Conservation (phyloP, 805 yeast genomes). For the Cyberlindnera xylosilytica region DNA sequence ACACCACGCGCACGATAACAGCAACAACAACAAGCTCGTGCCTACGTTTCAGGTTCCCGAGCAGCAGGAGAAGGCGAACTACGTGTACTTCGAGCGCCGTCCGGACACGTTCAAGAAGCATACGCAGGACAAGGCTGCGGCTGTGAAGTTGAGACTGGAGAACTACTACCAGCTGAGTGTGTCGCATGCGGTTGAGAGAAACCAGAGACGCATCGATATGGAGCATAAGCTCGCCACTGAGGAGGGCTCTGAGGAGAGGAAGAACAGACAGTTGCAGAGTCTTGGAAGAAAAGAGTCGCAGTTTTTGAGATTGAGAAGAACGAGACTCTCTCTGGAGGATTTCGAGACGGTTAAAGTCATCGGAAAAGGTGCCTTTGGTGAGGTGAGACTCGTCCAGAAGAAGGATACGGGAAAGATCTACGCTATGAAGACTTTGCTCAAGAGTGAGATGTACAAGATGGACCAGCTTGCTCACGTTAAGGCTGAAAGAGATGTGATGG, state of each 20-base stretch:
- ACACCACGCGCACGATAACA: slow-evolving; percentile 6
- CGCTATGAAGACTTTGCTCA: slow-evolving; percentile 88
- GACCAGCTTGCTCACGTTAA: slow-evolving; percentile 95
- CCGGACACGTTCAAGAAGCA: slow-evolving; percentile 29
- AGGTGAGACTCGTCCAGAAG: slow-evolving; percentile 91
- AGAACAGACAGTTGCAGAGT: slow-evolving; percentile 70
- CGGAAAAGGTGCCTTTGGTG: slow-evolving; percentile 99
- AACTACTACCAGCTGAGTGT: slow-evolving; percentile 92
- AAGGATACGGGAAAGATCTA: slow-evolving; percentile 93
- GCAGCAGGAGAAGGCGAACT: slow-evolving; percentile 14
- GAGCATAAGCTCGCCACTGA: slow-evolving; percentile 76
- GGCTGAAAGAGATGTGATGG: slow-evolving; percentile 94
- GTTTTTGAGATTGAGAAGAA: slow-evolving; percentile 79
- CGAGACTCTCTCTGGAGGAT: slow-evolving; percentile 89
- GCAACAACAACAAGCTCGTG: slow-evolving; percentile 5
- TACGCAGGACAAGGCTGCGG: slow-evolving; percentile 30
- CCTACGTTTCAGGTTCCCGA: slow-evolving; percentile 19
- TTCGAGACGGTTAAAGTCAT: slow-evolving; percentile 96
- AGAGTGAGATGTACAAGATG: slow-evolving; percentile 76
- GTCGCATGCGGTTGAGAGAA: slow-evolving; percentile 89
- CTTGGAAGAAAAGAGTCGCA: slow-evolving; percentile 90
- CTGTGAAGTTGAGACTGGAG: slow-evolving; percentile 75
- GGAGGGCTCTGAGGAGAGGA: slow-evolving; percentile 63
- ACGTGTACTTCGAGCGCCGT: slow-evolving; percentile 29
- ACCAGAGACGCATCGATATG: slow-evolving; percentile 83